Conservation (phyloP, 139 green algal species). For the Raphidocelis subcapitata region DNA sequence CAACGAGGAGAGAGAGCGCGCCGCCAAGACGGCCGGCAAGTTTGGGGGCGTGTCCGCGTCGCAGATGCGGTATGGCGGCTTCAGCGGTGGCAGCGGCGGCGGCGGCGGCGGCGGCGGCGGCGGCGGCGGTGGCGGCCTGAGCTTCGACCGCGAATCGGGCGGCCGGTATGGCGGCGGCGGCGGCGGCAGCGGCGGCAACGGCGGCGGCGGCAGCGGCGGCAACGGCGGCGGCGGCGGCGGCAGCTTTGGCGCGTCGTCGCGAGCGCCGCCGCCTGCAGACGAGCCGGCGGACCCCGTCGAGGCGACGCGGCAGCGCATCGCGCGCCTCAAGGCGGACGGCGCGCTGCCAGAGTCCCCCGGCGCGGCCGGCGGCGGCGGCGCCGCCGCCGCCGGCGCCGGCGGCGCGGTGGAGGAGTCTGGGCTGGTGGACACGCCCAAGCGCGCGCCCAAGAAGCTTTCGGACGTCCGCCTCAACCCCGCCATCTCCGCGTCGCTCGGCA, state of each 20-base stretch:
- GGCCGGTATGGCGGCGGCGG: slow-evolving; percentile 2
- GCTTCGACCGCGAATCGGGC: slow-evolving; percentile 1
- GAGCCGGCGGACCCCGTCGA: slow-evolving; percentile 58
- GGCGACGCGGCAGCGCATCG: slow-evolving; percentile 71
- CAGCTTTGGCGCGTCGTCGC: slow-evolving; percentile 4
- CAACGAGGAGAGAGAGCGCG: slow-evolving; percentile 62
- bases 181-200: not conserved
- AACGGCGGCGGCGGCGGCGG: slow-evolving; percentile 3
- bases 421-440: not conserved
- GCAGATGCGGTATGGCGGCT: slow-evolving; percentile 34
- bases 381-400: not conserved
- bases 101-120: slow-evolving; percentile 12
- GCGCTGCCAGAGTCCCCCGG: slow-evolving; percentile 11
- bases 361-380: not conserved
- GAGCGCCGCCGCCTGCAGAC: slow-evolving; percentile 1
- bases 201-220: not conserved
- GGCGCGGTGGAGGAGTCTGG: not conserved
- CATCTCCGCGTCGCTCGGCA: slow-evolving; percentile 65
- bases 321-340: slow-evolving; percentile 53
- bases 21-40: slow-evolving; percentile 66
- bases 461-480: slow-evolving; percentile 76
- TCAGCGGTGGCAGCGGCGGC: not conserved
- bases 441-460: slow-evolving; percentile 66
- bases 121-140: slow-evolving; percentile 22
- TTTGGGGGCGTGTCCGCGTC: slow-evolving; percentile 70